These are phyloP conservation scores for Paramarasmius palmivorus DNA, from an alignment of 1,284 basidiomycete genomes.

Conservation along the genomic window DNA sequence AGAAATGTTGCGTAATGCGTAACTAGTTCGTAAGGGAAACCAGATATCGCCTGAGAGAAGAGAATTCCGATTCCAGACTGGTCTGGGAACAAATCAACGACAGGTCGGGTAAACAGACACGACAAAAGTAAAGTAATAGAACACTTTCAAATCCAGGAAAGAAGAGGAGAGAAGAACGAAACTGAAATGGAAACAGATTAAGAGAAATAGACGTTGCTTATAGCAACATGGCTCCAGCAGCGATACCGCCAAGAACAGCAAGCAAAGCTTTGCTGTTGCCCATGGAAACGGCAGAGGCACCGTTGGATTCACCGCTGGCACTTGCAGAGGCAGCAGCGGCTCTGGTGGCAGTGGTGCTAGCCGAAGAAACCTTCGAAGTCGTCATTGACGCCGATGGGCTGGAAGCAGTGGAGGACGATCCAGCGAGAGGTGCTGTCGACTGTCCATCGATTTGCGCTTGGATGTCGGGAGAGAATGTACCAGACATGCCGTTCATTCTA, in stretches of 20 bases:
- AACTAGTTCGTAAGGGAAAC: no score
- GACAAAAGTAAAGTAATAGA: no score
- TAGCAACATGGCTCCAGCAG: slow-evolving; percentile 1
- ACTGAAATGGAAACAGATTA: background rate
- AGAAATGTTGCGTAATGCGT: no score
- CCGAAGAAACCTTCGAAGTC: slow-evolving; percentile 17
- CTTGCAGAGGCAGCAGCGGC: slow-evolving; percentile 7
- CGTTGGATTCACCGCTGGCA: background rate
- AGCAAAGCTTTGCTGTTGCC: background rate
- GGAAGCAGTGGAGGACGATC: slow-evolving; percentile 19
- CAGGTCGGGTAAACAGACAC: no score
- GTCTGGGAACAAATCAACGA: no score
- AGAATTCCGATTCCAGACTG: no score
- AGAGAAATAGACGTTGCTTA: background rate
- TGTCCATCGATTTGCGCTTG: slow-evolving; percentile 59
- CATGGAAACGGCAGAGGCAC: background rate
- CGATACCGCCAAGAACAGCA: background rate
- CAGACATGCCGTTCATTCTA: slow-evolving; percentile 65
- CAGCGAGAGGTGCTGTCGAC: slow-evolving; percentile 54
- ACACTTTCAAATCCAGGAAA: background rate
- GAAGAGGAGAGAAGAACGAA: background rate
- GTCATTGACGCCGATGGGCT: slow-evolving; percentile 18
- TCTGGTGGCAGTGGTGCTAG: slow-evolving; percentile 15
- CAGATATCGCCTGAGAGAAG: no score
- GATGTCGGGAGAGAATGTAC: slow-evolving; percentile 55